phyloP scores from a whole-genome alignment of 2,329 filamentous ascomycete species.

The Claviceps lovelessii region DNA sequence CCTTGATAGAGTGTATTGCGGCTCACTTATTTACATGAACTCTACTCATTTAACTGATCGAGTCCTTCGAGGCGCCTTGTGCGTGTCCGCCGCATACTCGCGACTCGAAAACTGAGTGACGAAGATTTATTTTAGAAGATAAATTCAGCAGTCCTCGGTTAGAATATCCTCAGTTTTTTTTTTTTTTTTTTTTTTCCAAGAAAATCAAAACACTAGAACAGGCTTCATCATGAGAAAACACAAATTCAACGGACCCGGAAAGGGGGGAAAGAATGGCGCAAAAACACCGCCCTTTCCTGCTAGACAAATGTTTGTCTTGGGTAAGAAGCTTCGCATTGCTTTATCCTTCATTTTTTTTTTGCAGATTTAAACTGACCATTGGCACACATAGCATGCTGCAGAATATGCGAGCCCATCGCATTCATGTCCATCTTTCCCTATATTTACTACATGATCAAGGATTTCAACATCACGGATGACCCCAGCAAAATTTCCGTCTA shows the following conservation, averaged over 20 bases:
- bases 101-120: neutral
- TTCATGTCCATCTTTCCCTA: conserved; percentile 99
- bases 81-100: neutral
- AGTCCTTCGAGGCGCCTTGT: neutral
- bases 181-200: too few relatives aligned
- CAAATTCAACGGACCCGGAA: conserved; percentile 11
- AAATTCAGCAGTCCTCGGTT: neutral
- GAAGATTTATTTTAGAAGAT: neutral
- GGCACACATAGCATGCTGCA: conserved; percentile 55
- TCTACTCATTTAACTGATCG: neutral
- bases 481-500: conserved; percentile 75
- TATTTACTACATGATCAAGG: conserved; percentile 92
- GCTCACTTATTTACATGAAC: neutral
- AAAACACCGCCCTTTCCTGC: conserved; percentile 22
- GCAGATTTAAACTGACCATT: neutral
- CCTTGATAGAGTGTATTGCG: neutral
- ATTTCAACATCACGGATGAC: conserved; percentile 72
- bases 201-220: neutral
- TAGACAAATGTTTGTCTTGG: conserved; percentile 38
- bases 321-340: conserved; percentile 20
- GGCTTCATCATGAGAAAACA: conserved; percentile 15
- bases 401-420: conserved; percentile 95
- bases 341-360: too few relatives aligned
- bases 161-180: neutral
- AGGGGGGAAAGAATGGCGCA: conserved; percentile 11